Base-by-base conservation (phyloP, 2,329 filamentous ascomycete genomes). In the Huntiella savannae region DNA sequence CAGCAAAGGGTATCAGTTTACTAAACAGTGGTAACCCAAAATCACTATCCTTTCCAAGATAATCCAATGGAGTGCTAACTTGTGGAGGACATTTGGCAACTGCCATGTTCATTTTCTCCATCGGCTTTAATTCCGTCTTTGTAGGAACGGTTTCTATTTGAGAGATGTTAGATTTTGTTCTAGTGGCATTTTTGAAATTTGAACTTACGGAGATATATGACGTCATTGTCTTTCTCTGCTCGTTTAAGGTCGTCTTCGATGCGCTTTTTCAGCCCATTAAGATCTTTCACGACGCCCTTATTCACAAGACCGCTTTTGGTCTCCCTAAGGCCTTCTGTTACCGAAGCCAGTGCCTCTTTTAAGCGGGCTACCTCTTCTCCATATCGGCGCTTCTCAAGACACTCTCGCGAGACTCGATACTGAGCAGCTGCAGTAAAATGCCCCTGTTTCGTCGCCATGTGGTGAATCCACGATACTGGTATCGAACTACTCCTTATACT, bases 391-490 rank as follows among this genome's bases (percentile, higher is more conserved):
- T 93, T 96, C 62, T 96, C 91, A 11, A 98, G 61, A 54, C 84
- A 91, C 56, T 95, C 87, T 52, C 85, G 79, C 0, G 91, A 85
- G 19, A 88, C 85, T 11, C 91, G 71, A 55, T 88, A 96, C 58
- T 98, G 91, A 0, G 91, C 91, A 0, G 91, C 91, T 0, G 85
- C 88, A 1, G 88, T 87, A 62, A 98, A 96, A 61, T 96, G 91
- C 57, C 95, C 83, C 57, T 96, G 87, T 60, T 96, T 98, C 4
- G 88, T 91, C 19, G 82, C 87, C 73, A 92, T 87, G 59, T 96
- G 88, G 61, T 96, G 88, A 54, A 98, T 95, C 91, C 88, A 96
- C 52, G 91, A 82, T 47, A 82, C 87, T 58, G 83, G 91, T 53
- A 96, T 79, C 12, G 83, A 79, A 55, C 94, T 79, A 52, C 86